A percentile compares a stretch with the other conserved stretches of the same genome.
phyloP scores from a whole-genome alignment of 2,329 filamentous ascomycete species.

The Dactylellina parvicollis region DNA sequence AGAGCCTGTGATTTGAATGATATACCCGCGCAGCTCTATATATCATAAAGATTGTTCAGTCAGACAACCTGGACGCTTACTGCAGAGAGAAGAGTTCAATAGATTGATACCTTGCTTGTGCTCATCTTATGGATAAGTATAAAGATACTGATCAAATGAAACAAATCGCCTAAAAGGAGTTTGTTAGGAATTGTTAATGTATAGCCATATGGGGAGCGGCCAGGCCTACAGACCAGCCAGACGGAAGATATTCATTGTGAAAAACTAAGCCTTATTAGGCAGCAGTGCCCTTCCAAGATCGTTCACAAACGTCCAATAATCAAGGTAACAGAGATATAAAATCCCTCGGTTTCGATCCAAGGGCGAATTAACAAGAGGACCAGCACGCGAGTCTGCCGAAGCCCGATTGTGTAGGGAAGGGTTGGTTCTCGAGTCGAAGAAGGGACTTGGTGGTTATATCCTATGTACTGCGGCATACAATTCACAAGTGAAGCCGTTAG shows the following conservation, averaged over 20 bases:
- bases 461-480: too few relatives aligned
- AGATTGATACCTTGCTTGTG: constrained; percentile 58
- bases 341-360: too few relatives aligned
- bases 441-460: too few relatives aligned
- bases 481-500: too few relatives aligned
- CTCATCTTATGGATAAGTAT: constrained; percentile 98
- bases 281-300: too few relatives aligned
- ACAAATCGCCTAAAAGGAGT: constrained; percentile 78
- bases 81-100: not conserved
- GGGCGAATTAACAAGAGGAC: too few relatives aligned
- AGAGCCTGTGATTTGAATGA: constrained; percentile 98
- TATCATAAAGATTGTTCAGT: constrained; percentile 17
- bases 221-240: constrained; percentile 51
- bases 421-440: too few relatives aligned
- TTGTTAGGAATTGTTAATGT: not conserved
- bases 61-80: not conserved
- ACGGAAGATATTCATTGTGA: constrained; percentile 58
- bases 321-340: too few relatives aligned
- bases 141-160: constrained; percentile 91
- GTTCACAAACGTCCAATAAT: too few relatives aligned
- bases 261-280: not conserved
- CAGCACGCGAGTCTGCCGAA: too few relatives aligned
- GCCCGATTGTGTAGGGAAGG: too few relatives aligned
- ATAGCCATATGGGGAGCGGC: not conserved
- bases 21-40: constrained; percentile 93